Conservation (phyloP, 331 rosid genomes). For the Malus hybrid region DNA sequence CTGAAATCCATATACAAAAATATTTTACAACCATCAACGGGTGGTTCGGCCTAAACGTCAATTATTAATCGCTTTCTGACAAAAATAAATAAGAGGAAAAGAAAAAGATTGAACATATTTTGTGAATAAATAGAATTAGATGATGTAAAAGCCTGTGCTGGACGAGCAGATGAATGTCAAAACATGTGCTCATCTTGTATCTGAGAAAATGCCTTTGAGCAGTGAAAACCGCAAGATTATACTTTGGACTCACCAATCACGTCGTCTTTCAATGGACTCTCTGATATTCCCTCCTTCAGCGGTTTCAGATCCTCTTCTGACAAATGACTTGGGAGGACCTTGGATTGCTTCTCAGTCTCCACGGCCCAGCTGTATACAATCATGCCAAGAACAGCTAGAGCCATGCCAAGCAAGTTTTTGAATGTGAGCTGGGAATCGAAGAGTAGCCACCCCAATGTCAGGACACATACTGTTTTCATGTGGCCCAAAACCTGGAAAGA, state of each 20-base stretch:
- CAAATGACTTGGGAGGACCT: constrained; percentile 3
- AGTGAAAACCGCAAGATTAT: neutral
- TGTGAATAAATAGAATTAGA: constrained; percentile 11
- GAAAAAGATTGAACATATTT: neutral
- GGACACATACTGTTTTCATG: constrained; percentile 42
- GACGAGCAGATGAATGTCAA: neutral
- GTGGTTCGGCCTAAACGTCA: constrained; percentile 6
- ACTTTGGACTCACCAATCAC: constrained; percentile 17
- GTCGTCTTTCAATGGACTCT: constrained; percentile 11
- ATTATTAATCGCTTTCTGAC: constrained; percentile 1
- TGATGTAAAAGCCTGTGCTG: constrained; percentile 1
- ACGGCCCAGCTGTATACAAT: constrained; percentile 42
- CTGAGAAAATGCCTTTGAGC: neutral
- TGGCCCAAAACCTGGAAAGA: constrained; percentile 50
- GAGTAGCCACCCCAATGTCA: constrained; percentile 44
- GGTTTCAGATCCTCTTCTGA: constrained; percentile 27
- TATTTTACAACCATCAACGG: constrained; percentile 1
- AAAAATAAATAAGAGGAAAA: neutral
- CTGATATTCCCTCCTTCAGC: constrained; percentile 22
- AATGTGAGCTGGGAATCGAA: constrained; percentile 34
- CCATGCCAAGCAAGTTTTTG: constrained; percentile 41
- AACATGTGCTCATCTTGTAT: neutral
- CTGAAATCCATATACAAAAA: constrained; percentile 11
- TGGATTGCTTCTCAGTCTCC: constrained; percentile 35
- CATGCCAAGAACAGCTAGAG: constrained; percentile 35